Evolutionary conservation across 1,139 yeast genomes (phyloP).

Genomic region (Geotrichum phurueaensis): DNA sequence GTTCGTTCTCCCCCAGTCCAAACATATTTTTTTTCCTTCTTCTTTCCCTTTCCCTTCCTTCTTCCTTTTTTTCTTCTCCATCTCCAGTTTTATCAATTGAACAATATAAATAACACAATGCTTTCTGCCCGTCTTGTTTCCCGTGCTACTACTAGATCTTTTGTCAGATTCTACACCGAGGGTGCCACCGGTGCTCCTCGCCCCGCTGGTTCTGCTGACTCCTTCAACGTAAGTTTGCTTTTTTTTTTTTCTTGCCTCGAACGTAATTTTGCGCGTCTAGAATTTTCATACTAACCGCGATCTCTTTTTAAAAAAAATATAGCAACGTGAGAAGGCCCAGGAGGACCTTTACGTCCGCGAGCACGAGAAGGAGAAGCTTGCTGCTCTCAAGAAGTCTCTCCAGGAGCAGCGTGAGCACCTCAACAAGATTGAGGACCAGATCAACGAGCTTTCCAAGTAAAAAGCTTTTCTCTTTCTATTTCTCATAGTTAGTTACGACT

Average conservation of each 20-base stretch:
- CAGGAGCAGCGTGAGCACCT: constrained; percentile 46
- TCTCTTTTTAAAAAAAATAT: not conserved
- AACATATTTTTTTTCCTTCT: not conserved
- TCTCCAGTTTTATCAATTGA: not conserved
- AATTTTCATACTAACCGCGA: not conserved
- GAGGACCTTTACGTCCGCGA: constrained; percentile 61
- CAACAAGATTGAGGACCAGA: constrained; percentile 27
- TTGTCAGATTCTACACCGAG: constrained; percentile 45
- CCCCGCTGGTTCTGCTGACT: constrained; percentile 43
- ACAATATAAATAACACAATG: constrained; percentile 8
- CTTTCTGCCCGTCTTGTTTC: constrained; percentile 13
- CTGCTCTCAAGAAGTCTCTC: constrained; percentile 40
- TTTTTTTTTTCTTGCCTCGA: not conserved
- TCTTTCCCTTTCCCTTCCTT: not conserved
- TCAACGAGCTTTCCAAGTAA: constrained; percentile 16
- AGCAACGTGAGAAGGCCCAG: constrained; percentile 66
- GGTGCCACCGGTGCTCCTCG: constrained; percentile 55
- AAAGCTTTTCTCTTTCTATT: not conserved
- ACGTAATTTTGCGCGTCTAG: not conserved
- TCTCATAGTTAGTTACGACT: not conserved
- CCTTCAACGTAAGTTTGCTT: constrained; percentile 42
- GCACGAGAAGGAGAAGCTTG: constrained; percentile 58
- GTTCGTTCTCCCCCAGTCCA: not conserved
- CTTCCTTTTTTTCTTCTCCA: not conserved
- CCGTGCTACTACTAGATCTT: constrained; percentile 18